Base-by-base conservation (phyloP, 306 rosid species). In the Myrica gale region DNA sequence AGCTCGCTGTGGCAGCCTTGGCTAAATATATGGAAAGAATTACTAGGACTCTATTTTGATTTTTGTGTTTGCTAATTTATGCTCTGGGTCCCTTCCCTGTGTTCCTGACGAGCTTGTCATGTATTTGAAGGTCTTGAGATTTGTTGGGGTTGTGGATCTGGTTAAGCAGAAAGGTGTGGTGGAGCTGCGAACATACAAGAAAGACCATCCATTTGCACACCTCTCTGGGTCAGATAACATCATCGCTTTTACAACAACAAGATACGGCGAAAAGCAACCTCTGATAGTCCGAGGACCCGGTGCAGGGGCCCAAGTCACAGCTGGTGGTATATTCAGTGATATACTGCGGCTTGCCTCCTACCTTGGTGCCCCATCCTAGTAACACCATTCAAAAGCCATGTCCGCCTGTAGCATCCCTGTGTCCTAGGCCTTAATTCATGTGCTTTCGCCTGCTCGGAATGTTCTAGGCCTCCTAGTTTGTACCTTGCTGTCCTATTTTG, bases 231-330 rank as follows among this genome's bases (percentile, higher is more conserved):
- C 98, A 13, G 98, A 94, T 80, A 94, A 94, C 50, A 94, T 94
- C 6, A 94, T 94, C 68, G 98, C 98, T 61, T 92, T 94, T 75
- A 92, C 98, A 11, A 92, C 98, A 52, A 85, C 79, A 26, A 92
- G 98, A 86, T 94, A 94, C 67, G 37, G 37, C 3, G 78, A 85
- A 70, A 70, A 84, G 32, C 98, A 94, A 72, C 98, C 97, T 80
- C 81, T 94, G 76, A 94, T 94, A 65, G 89, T 94, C 41, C 96
- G 98, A 6, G 98, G 98, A 7, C 96, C 98, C 2, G 98, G 98
- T 50, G 98, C 97, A 4, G 98, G 98, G 76, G 98, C 98, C 20
- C 89, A 95, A 88, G 98, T 95, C 75, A 95, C 98, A 6, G 98
- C 98, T 7, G 98, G 98, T 69, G 98, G 98, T 72, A 87, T 95